Evolutionary conservation across 139 green algal species (phyloP), one percentile per base, ranked within the genome.

Genomic region (Nannochloris sp.): DNA sequence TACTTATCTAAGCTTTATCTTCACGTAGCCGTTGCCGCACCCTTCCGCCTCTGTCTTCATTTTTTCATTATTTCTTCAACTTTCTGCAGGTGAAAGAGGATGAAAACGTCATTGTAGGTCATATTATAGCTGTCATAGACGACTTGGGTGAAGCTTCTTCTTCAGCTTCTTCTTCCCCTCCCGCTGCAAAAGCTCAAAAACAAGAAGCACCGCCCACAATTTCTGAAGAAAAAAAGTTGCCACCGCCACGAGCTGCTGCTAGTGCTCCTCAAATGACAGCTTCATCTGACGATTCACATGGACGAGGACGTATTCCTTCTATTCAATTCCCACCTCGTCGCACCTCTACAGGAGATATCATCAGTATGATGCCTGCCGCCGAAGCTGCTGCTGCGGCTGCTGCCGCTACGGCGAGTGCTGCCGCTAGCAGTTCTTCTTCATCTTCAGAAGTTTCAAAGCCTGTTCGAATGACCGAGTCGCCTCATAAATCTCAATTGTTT

Each of bases 261-360:
- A 44, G 35, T 5, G 33, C 64, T 0, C 1, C 29, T 13, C 25
- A 25, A 13, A 34, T 44, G 7, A 37, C 35, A 12, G 7, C 72
- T 25, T 34, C 60, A 8, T 33, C 51, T 32, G n/a, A 2, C 14
- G 0, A 29, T 2, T 32, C 10, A 39, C 8, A 44, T 42, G 13
- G 29, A 23, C 19, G 47, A 54, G 8, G 2, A 6, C 12, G 19
- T 42, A 14, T 6, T 24, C 39, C 44, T 38, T 8, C 0, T 32
- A 84, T 86, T 32, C 25, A 25, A 14, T 86, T 86, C 46, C 79
- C 79, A 24, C 48, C 33, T 15, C 56, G 79, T 1, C 48, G 70
- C 24, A 78, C 76, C 1, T n/a, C 53, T 2, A 66, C 65, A 23
- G 79, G 79, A 4, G 4, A 63, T 10, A 31, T 61, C 42, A 76